Base-by-base conservation (phyloP, 1,284 basidiomycete genomes). In the Volvariella surrecta region DNA sequence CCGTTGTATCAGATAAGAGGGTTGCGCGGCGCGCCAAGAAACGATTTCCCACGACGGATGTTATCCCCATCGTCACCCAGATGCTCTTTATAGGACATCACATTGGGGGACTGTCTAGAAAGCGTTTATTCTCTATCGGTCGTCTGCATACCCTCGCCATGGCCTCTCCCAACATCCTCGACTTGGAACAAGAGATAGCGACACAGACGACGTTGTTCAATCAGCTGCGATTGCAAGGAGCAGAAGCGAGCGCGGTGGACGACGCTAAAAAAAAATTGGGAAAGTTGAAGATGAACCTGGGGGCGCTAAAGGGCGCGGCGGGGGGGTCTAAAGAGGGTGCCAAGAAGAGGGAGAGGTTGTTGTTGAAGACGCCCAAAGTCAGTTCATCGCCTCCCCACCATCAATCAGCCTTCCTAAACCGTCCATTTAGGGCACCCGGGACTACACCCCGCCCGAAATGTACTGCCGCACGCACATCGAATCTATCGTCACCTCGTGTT, bases 401-500 rank as follows among this genome's bases (percentile, higher is more conserved):
- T 13, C 13, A 11, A 16, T 20, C 10, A 39, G 22, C 15, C 3
- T 3, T 18, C 13, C 24, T 13, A 13, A n/a, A n/a, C n/a, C 11
- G 19, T 40, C 13, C 31, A 8, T 28, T 15, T 60, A 98, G 86
- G 95, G 96, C 31, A 99, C 96, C 10, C 79, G 92, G 45, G 95
- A 99, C 65, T 97, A 93, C 70, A 88, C 90, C 45, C 91, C 95
- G 3, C 76, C 79, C n/a, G 91, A 96, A 58, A 96, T 96, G 77
- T 82, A 88, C 58, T 82, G 96, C 52, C 82, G 95, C 47, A 85
- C 89, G 56, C 81, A 89, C 63, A 87, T 99, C 58, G 95, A 98
- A 58, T 71, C 76, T 32, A 90, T 85, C 42, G 87, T 99, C 54
- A 89, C 91, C 59, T 79, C 85, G 3, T 80, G 84, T 50, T 99